Percentiles rank a stretch among this genome's conserved stretches.
phyloP scores from a whole-genome alignment of 768 basidiomycete genomes.

The Serendipita sp. region DNA sequence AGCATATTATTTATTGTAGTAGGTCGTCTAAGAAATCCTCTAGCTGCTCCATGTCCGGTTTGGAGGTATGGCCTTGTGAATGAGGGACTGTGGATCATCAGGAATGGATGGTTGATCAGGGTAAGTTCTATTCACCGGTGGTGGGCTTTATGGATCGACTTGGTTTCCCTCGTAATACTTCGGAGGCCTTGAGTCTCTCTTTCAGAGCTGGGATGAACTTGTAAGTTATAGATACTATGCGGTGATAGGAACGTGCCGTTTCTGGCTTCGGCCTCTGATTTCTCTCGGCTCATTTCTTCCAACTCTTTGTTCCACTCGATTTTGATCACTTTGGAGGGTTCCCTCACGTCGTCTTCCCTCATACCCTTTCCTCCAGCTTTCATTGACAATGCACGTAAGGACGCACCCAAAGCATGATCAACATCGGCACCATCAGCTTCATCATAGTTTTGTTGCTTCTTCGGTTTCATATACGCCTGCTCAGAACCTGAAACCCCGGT shows the following conservation, averaged over 20 bases:
- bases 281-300: constrained; percentile 51
- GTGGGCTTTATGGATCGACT: constrained; percentile 13
- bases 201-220: neutral
- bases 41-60: constrained; percentile 39
- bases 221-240: neutral
- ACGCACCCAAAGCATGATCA: neutral
- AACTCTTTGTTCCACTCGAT: constrained; percentile 55
- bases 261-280: constrained; percentile 55
- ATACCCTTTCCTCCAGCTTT: neutral
- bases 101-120: neutral
- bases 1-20: neutral
- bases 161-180: constrained; percentile 33
- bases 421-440: neutral
- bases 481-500: neutral
- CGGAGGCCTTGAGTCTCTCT: neutral
- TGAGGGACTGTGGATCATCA: constrained; percentile 10
- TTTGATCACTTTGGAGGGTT: constrained; percentile 27
- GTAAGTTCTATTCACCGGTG: constrained; percentile 12
- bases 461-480: neutral
- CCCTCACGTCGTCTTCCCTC: neutral
- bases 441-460: neutral
- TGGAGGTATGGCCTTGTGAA: constrained; percentile 13
- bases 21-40: constrained; percentile 46
- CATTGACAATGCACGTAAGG: neutral
- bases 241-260: constrained; percentile 32